phyloP scores from a whole-genome alignment of 2,329 filamentous ascomycete genomes.

The Tympanopsis confertula region DNA sequence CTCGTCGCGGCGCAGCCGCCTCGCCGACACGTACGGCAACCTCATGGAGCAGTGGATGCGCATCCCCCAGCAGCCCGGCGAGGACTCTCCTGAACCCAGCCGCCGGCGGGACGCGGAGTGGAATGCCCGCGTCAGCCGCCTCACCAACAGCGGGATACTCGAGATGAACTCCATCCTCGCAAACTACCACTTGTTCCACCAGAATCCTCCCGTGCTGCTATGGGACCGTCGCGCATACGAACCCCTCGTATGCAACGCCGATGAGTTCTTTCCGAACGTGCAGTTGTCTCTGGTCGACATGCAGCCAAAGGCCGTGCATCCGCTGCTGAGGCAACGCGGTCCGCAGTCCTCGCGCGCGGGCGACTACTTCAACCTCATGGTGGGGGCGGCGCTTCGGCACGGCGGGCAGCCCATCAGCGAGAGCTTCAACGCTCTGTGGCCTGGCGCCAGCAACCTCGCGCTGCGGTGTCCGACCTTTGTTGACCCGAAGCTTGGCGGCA shows the following conservation, averaged over 20 bases:
- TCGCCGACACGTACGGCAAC: background rate
- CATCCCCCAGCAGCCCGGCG: conserved; percentile 3
- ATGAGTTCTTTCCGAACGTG: conserved; percentile 58
- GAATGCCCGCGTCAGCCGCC: conserved; percentile 16
- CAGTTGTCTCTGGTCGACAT: conserved; percentile 53
- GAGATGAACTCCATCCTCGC: conserved; percentile 33
- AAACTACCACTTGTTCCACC: conserved; percentile 37
- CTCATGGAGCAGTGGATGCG: background rate
- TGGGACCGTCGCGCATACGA: conserved; percentile 66
- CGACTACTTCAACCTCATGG: conserved; percentile 40
- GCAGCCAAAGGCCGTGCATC: conserved; percentile 42
- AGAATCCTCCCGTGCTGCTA: conserved; percentile 37
- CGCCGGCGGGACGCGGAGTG: conserved; percentile 18
- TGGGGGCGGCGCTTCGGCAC: conserved; percentile 24
- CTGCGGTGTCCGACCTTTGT: conserved; percentile 32
- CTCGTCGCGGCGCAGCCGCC: conserved; percentile 6
- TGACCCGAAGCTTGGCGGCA: conserved; percentile 35
- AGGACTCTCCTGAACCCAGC: conserved; percentile 11
- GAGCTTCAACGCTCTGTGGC: conserved; percentile 39
- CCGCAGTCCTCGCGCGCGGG: conserved; percentile 24
- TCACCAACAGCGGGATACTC: conserved; percentile 18
- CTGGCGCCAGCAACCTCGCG: conserved; percentile 43
- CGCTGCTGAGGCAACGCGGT: conserved; percentile 33
- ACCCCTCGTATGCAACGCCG: conserved; percentile 41
- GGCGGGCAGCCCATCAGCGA: conserved; percentile 22